Evolutionary conservation across 768 basidiomycete genomes (phyloP), one percentile per base, ranked within the genome.

Genomic region (Scleroderma bovista): DNA sequence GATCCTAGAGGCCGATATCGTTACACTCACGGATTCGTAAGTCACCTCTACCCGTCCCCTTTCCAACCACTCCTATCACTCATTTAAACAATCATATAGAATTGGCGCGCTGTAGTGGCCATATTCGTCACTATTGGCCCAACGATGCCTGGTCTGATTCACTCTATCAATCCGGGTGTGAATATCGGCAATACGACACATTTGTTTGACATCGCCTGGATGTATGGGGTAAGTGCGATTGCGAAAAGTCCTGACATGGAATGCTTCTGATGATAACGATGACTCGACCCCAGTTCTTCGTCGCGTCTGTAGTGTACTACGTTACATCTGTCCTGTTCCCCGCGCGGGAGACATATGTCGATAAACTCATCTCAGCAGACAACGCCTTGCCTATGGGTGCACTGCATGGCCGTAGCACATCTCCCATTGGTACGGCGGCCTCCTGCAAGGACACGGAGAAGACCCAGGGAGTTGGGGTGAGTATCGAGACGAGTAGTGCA

Each of bases 71-170:
- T 40, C 32, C 33, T 10, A 41, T 26, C 26, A 42, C 26, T 29
- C 26, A 29, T 4, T 29, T 29, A 29, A 17, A 12, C 44, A 19
- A 22, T 17, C 39, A 10, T 7, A 11, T n/a, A 31, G 86, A 93
- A 93, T 67, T 91, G 89, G 86, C 75, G 89, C 29, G 88, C 90
- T 1, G 76, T 78, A 3, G 73, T 81, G 3, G 83, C 91, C 0
- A 70, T 93, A 37, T 57, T 91, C 15, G 64, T 80, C 47, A 81
- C 87, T 2, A 80, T 90, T 1, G 77, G 79, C 2, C 86, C 86
- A 3, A 84, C 78, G 54, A 60, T 94, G 23, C 90, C 91, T 0
- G 91, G 92, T 1, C 73, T 93, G 45, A 78, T 88, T 54, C 75
- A 81, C 57, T 79, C 80, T 48, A 88, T 95, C 69, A 85, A 86